Evolutionary conservation across 441 rosid genomes (phyloP).

Genomic region (Arabidopsis lyrata): DNA sequence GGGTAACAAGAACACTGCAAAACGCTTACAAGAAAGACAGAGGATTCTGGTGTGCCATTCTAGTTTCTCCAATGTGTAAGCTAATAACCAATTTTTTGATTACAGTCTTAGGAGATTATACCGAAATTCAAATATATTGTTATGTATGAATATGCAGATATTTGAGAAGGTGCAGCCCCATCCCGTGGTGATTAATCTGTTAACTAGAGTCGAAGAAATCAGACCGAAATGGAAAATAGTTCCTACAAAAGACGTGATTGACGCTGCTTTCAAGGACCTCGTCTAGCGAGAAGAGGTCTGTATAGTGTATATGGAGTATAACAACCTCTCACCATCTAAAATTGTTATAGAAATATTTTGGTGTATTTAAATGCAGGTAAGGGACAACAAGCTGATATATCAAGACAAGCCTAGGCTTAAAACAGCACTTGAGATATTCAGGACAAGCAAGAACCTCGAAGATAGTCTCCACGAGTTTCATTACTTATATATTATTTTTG

Average conservation of each 20-base stretch:
- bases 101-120: neutral
- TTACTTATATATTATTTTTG: neutral
- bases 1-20: conserved; percentile 65
- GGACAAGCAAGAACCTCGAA: conserved; percentile 92
- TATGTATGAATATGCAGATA: conserved; percentile 60
- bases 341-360: conserved; percentile 6
- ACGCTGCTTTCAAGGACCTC: conserved; percentile 86
- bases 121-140: neutral
- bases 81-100: conserved; percentile 28
- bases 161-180: conserved; percentile 97
- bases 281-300: conserved; percentile 82
- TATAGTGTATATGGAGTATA: neutral
- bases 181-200: conserved; percentile 71
- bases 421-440: conserved; percentile 93
- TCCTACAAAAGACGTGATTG: conserved; percentile 88
- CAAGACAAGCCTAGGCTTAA: conserved; percentile 94
- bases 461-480: conserved; percentile 55
- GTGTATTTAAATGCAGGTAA: conserved; percentile 55
- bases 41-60: conserved; percentile 67
- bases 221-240: conserved; percentile 99
- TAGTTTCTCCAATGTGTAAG: conserved; percentile 99
- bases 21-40: conserved; percentile 63
- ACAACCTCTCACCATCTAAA: neutral
- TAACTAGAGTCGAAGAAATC: conserved; percentile 79
- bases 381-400: conserved; percentile 89